These are phyloP conservation scores for Cucumis sativus DNA, from an alignment of 306 rosid species.

Conservation along the genomic window Cucumber_9930_V3 NC_026660.2:5268501-5269000, in stretches of 20 bases:
- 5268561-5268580: background rate
- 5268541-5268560: background rate
- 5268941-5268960: background rate
- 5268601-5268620: background rate
- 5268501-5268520: background rate
- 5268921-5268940: background rate
- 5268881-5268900: background rate
- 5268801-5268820: background rate
- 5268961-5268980: background rate
- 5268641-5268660: background rate
- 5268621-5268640: background rate
- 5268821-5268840: background rate
- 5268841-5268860: background rate
- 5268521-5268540: background rate
- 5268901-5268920: background rate
- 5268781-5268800: background rate
- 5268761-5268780: background rate
- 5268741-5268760: background rate
- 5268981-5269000: background rate
- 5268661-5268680: background rate
- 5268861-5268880: background rate
- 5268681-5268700: background rate
- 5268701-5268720: background rate
- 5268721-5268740: background rate
- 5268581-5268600: background rate